Evolutionary conservation across 257 asterid genomes (phyloP).

Genomic region (Coffea canephora): DNA sequence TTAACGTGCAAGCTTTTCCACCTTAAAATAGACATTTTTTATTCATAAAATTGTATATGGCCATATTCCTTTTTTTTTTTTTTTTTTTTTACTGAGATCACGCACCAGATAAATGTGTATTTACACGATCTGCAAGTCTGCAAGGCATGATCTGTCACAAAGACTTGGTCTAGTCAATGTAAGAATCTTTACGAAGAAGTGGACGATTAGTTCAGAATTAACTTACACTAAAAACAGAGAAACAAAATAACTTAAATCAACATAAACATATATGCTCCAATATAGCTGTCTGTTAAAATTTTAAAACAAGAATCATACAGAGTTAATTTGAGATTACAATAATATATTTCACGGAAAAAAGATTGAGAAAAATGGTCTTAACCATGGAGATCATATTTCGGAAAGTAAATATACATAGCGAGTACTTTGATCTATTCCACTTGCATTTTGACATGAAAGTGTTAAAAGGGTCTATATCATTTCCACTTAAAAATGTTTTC

Average conservation of each 20-base stretch:
- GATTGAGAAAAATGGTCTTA: neutral
- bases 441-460: neutral
- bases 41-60: neutral
- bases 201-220: neutral
- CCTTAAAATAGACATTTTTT: neutral
- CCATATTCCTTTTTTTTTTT: neutral
- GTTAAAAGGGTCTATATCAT: neutral
- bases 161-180: conserved; percentile 6
- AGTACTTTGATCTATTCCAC: neutral
- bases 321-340: neutral
- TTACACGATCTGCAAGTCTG: neutral
- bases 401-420: too few relatives aligned
- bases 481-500: neutral
- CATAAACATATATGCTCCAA: neutral
- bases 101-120: neutral
- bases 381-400: neutral
- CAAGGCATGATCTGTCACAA: neutral
- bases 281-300: neutral
- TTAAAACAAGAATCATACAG: neutral
- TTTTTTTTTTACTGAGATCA: neutral
- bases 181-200: conserved; percentile 2
- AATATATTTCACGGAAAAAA: neutral
- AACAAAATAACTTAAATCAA: neutral
- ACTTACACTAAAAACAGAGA: too few relatives aligned
- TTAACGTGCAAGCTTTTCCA: neutral